These are phyloP conservation scores for Zygosaccharomyces kombuchaensis DNA, from an alignment of 805 yeast genomes.

Conservation along the genomic window DNA sequence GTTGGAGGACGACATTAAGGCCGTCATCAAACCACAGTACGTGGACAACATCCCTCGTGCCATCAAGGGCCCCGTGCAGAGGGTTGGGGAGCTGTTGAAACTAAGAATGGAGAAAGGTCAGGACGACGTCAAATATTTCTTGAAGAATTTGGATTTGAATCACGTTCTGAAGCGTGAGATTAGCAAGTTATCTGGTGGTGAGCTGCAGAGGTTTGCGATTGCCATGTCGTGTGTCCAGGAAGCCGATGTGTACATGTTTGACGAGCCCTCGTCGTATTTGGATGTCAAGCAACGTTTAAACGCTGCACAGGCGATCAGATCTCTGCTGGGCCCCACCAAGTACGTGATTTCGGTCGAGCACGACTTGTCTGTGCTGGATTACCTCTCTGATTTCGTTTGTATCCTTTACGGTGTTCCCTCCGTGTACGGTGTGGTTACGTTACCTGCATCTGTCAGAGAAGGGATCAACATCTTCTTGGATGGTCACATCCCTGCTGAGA, in stretches of 20 bases:
- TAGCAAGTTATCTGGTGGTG: constrained; percentile 92
- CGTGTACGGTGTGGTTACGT: constrained; percentile 96
- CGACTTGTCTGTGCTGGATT: constrained; percentile 96
- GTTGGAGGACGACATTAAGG: constrained; percentile 88
- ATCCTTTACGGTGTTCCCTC: constrained; percentile 97
- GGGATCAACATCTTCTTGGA: constrained; percentile 98
- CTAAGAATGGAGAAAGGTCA: constrained; percentile 66
- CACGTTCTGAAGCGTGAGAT: constrained; percentile 84
- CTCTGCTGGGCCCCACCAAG: constrained; percentile 65
- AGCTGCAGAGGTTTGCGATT: constrained; percentile 95
- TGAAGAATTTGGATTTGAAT: constrained; percentile 68
- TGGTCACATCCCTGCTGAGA: constrained; percentile 96
- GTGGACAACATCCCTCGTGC: constrained; percentile 98
- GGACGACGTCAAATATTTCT: constrained; percentile 58
- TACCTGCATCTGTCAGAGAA: constrained; percentile 96
- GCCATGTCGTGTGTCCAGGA: constrained; percentile 95
- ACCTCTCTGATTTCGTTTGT: constrained; percentile 94
- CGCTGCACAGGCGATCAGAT: constrained; percentile 92
- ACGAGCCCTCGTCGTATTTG: constrained; percentile 96
- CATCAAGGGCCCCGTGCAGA: constrained; percentile 79
- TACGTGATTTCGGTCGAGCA: constrained; percentile 98
- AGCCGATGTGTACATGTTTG: constrained; percentile 98
- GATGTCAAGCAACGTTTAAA: constrained; percentile 98
- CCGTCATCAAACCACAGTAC: constrained; percentile 98
- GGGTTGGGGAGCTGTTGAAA: constrained; percentile 79